Percentiles rank a stretch among this genome's conserved stretches.
Evolutionary conservation across 805 yeast genomes (phyloP).

Genomic region (Priceomyces castillae): DNA sequence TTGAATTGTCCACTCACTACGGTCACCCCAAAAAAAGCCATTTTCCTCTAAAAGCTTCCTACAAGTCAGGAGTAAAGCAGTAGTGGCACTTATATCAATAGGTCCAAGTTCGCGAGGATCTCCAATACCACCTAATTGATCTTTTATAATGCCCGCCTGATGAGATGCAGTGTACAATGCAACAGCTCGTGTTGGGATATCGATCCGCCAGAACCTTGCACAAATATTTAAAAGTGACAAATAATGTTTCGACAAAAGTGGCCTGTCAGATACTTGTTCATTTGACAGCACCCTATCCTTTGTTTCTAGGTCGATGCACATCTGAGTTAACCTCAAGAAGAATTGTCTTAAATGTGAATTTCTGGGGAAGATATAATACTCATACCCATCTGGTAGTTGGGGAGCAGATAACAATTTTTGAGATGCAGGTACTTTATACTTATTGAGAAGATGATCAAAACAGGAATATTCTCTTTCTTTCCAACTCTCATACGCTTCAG

Average conservation of each 20-base stretch:
- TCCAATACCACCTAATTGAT: conserved; percentile 18
- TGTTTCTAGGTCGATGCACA: conserved; percentile 44
- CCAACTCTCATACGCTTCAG: conserved; percentile 30
- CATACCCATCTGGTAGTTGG: conserved; percentile 31
- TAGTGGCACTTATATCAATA: conserved; percentile 26
- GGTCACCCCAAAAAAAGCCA: conserved; percentile 30
- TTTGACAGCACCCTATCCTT: background rate
- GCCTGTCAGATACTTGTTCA: conserved; percentile 14
- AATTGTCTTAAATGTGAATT: conserved; percentile 34
- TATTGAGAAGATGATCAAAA: conserved; percentile 22
- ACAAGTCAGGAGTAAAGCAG: conserved; percentile 26
- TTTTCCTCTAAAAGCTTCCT: conserved; percentile 31
- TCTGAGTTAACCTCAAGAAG: conserved; percentile 38
- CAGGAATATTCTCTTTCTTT: conserved; percentile 24
- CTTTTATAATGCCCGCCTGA: conserved; percentile 29
- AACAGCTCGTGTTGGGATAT: conserved; percentile 47
- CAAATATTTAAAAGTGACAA: conserved; percentile 43
- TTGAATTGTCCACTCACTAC: conserved; percentile 29
- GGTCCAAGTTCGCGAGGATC: conserved; percentile 26
- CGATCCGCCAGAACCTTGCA: conserved; percentile 59
- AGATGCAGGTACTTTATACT: conserved; percentile 33
- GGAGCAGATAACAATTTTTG: conserved; percentile 31
- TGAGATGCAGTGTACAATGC: conserved; percentile 50
- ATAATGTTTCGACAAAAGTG: conserved; percentile 39
- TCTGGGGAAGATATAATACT: conserved; percentile 36